Conservation (phyloP, 768 basidiomycete species). For the Serendipita sp. region DNA sequence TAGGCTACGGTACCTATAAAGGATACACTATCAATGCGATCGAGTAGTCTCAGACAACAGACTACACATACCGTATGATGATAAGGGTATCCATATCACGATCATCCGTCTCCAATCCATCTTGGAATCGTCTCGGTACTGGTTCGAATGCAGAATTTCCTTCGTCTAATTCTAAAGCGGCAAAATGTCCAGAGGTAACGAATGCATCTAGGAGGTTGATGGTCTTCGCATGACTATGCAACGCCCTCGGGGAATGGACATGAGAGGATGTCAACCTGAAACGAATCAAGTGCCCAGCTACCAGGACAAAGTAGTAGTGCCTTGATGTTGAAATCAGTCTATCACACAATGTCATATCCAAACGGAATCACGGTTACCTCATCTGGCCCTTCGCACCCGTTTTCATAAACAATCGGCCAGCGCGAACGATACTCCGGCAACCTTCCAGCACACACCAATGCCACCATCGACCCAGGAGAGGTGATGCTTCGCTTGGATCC, state of each 20-base stretch:
- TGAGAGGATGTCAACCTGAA: slow-evolving; percentile 50
- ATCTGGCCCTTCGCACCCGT: slow-evolving; percentile 61
- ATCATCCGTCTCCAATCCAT: slow-evolving; percentile 81
- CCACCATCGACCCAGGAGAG: slow-evolving; percentile 50
- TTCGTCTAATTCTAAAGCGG: slow-evolving; percentile 40
- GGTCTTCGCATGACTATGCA: slow-evolving; percentile 37
- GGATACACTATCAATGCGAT: not conserved
- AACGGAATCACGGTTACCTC: slow-evolving; percentile 38
- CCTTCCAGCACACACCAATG: slow-evolving; percentile 78
- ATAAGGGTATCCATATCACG: slow-evolving; percentile 79
- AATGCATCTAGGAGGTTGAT: slow-evolving; percentile 60
- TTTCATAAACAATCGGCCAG: slow-evolving; percentile 58
- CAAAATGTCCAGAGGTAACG: slow-evolving; percentile 75
- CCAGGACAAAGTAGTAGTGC: slow-evolving; percentile 53
- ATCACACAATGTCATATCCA: not conserved
- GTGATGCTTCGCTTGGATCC: slow-evolving; percentile 37
- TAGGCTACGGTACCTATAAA: not conserved
- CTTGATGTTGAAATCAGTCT: slow-evolving; percentile 20
- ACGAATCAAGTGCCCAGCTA: slow-evolving; percentile 57
- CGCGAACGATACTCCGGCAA: slow-evolving; percentile 59
- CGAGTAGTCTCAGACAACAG: slow-evolving; percentile 10
- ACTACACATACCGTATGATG: slow-evolving; percentile 45
- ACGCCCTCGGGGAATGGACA: slow-evolving; percentile 24
- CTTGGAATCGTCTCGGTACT: slow-evolving; percentile 63
- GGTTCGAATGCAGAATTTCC: slow-evolving; percentile 38